Conservation (phyloP, 1,139 yeast species). For the Suhomyces bokatorum region DNA sequence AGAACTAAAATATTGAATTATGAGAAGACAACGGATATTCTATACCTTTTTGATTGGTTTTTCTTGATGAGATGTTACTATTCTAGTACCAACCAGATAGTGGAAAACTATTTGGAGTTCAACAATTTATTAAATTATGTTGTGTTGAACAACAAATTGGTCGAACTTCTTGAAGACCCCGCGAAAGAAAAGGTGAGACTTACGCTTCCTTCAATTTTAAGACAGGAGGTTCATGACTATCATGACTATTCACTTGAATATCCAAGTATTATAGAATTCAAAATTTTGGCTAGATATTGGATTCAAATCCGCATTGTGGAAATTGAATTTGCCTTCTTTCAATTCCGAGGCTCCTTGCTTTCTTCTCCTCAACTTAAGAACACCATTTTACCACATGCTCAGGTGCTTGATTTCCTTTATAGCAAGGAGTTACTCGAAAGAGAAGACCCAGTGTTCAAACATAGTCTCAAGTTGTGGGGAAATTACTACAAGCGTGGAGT, state of each 20-base stretch:
- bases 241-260: constrained; percentile 4
- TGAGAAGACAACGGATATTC: constrained; percentile 27
- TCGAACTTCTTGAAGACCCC: constrained; percentile 23
- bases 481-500: constrained; percentile 28
- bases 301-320: constrained; percentile 32
- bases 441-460: constrained; percentile 16
- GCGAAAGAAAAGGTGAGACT: constrained; percentile 8
- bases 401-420: constrained; percentile 19
- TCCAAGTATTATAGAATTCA: constrained; percentile 20
- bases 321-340: constrained; percentile 33
- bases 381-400: constrained; percentile 30
- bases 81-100: constrained; percentile 22
- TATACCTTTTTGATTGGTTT: constrained; percentile 34
- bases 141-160: constrained; percentile 28
- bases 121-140: constrained; percentile 31
- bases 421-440: constrained; percentile 16
- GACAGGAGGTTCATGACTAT: not conserved
- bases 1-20: constrained; percentile 21
- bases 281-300: constrained; percentile 30
- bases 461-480: constrained; percentile 23
- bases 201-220: not conserved
- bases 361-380: constrained; percentile 31
- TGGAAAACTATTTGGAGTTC: constrained; percentile 34
- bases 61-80: constrained; percentile 28
- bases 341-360: constrained; percentile 31